Percentiles rank a stretch among this genome's conserved stretches.
Evolutionary conservation across 441 rosid species (phyloP).

Genomic region (Erodium trifolium): DNA sequence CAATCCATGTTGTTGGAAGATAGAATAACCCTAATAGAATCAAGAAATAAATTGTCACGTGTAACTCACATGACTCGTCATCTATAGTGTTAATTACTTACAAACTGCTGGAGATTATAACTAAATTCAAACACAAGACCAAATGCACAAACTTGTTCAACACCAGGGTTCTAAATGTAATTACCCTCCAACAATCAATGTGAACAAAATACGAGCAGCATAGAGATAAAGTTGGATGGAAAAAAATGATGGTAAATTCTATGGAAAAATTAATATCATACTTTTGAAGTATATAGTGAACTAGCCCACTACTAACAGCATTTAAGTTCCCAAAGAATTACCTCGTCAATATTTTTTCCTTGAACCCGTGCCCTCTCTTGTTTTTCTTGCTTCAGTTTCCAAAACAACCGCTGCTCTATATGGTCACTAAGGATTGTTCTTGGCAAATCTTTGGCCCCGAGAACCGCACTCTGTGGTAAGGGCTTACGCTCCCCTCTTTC

Average conservation of each 20-base stretch:
- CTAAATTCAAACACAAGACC: background rate
- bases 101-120: background rate
- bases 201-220: too few species aligned
- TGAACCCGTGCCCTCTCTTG: conserved; percentile 82
- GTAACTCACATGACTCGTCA: background rate
- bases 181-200: background rate
- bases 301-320: background rate
- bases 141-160: background rate
- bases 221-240: too few species aligned
- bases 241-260: conserved; percentile 3
- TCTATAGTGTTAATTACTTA: background rate
- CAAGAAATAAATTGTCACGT: background rate
- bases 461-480: conserved; percentile 96
- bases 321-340: conserved; percentile 22
- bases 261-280: too few species aligned
- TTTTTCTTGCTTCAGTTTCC: conserved; percentile 73
- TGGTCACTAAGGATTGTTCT: too few species aligned
- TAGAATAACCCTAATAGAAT: background rate
- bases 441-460: conserved; percentile 99
- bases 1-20: background rate
- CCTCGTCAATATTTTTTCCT: conserved; percentile 94
- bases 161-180: background rate
- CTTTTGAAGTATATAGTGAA: too few species aligned
- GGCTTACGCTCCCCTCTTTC: too few species aligned
- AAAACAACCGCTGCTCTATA: conserved; percentile 82